Evolutionary conservation across 805 yeast species (phyloP).

Genomic region (Wickerhamomyces hampshirensis): DNA sequence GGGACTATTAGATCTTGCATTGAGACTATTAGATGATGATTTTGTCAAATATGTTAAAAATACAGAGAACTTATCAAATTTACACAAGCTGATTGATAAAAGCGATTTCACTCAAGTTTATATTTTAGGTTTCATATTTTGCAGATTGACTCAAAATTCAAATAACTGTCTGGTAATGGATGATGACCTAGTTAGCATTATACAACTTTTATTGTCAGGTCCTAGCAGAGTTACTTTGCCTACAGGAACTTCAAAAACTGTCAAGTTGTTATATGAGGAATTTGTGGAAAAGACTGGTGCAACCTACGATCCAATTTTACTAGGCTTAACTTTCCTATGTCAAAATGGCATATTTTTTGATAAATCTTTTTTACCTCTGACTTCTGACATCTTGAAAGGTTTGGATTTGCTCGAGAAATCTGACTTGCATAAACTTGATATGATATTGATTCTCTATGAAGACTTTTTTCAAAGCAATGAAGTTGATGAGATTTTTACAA

Average conservation of each 20-base stretch:
- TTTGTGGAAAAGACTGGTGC: constrained; percentile 4
- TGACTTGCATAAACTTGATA: constrained; percentile 9
- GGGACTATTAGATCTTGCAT: constrained; percentile 24
- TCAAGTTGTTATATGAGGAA: constrained; percentile 8
- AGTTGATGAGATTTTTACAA: background rate
- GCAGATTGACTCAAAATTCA: constrained; percentile 9
- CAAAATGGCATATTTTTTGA: constrained; percentile 6
- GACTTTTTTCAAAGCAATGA: constrained; percentile 2
- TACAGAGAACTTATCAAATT: constrained; percentile 9
- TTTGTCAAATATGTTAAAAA: constrained; percentile 16
- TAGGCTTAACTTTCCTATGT: constrained; percentile 15
- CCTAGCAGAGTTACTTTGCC: background rate
- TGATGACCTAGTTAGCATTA: constrained; percentile 1
- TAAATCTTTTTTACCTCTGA: background rate
- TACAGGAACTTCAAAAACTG: constrained; percentile 3
- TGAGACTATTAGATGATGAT: constrained; percentile 19
- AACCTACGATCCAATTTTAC: constrained; percentile 7
- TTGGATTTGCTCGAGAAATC: background rate
- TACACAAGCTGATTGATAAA: constrained; percentile 4
- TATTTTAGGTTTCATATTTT: constrained; percentile 15
- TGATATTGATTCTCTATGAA: constrained; percentile 15
- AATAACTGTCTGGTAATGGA: background rate
- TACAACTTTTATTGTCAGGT: constrained; percentile 1
- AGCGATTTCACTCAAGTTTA: constrained; percentile 3
- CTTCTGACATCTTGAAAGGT: background rate